Evolutionary conservation across 2,329 filamentous ascomycete species (phyloP).

Genomic region (Alternaria arborescens): DNA sequence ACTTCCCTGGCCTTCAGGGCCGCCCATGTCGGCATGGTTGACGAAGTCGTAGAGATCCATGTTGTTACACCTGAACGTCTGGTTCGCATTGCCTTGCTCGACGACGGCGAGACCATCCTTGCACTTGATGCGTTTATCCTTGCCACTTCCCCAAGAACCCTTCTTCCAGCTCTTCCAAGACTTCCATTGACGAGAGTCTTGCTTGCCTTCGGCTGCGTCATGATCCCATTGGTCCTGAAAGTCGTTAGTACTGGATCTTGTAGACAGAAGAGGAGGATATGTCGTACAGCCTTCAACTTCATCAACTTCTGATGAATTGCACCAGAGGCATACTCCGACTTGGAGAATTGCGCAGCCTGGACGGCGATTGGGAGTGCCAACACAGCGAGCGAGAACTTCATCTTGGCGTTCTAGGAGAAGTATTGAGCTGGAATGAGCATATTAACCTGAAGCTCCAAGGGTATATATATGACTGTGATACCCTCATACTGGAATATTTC

Average conservation of each 20-base stretch:
- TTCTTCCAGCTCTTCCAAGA: constrained; percentile 34
- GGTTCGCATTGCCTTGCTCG: constrained; percentile 33
- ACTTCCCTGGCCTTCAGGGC: constrained; percentile 51
- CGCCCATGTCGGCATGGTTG: constrained; percentile 63
- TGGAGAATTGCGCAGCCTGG: constrained; percentile 33
- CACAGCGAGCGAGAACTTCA: constrained; percentile 36
- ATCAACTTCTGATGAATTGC: constrained; percentile 36
- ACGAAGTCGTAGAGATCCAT: constrained; percentile 67
- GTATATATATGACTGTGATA: constrained; percentile 28
- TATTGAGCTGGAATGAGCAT: constrained; percentile 38
- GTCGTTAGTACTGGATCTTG: neutral
- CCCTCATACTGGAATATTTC: neutral
- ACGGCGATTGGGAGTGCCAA: constrained; percentile 32
- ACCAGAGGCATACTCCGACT: constrained; percentile 35
- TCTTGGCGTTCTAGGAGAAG: constrained; percentile 27
- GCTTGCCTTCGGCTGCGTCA: constrained; percentile 30
- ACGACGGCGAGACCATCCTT: constrained; percentile 35
- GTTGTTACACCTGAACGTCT: constrained; percentile 40
- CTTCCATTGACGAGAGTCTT: constrained; percentile 27
- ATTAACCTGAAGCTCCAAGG: constrained; percentile 13
- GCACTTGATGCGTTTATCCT: constrained; percentile 27
- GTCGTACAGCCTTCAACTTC: constrained; percentile 36
- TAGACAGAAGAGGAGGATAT: neutral
- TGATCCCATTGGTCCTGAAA: constrained; percentile 33
- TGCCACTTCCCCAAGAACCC: constrained; percentile 14